Evolutionary conservation across 2,329 filamentous ascomycete genomes (phyloP).

Genomic region (Sclerotinia borealis): DNA sequence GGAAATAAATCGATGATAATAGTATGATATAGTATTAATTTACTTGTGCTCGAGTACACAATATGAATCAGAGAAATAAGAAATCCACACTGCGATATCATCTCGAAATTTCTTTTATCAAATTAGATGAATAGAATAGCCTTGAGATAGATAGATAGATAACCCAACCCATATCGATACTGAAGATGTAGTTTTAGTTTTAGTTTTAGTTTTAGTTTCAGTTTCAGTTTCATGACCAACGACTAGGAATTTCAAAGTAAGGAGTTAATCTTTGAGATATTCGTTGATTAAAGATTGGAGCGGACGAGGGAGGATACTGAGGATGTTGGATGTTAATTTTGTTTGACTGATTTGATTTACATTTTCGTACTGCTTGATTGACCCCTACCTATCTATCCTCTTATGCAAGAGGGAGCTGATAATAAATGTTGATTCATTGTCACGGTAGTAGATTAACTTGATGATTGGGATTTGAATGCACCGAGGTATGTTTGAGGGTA

Average conservation of each 20-base stretch:
- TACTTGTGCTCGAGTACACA: no score
- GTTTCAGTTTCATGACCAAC: constrained; percentile 75
- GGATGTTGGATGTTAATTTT: constrained; percentile 46
- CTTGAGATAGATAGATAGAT: constrained; percentile 43
- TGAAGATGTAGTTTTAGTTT: constrained; percentile 69
- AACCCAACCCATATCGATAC: constrained; percentile 69
- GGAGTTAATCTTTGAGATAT: constrained; percentile 74
- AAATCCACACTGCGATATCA: no score
- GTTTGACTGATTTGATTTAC: constrained; percentile 37
- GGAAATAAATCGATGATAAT: no score
- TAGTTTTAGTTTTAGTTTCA: no score
- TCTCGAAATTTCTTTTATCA: no score
- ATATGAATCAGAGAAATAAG: no score
- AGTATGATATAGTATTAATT: no score
- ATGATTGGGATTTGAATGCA: neutral
- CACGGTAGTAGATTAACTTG: neutral
- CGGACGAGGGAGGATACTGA: constrained; percentile 71
- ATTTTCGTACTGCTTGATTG: constrained; percentile 29
- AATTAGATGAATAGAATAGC: no score
- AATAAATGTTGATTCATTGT: no score
- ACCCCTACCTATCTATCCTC: no score
- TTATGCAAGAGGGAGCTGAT: neutral
- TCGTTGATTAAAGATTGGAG: constrained; percentile 69
- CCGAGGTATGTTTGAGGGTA: neutral
- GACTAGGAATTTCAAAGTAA: constrained; percentile 82